Evolutionary conservation across 257 asterid species (phyloP).

Genomic region (Petunia secreta): DNA sequence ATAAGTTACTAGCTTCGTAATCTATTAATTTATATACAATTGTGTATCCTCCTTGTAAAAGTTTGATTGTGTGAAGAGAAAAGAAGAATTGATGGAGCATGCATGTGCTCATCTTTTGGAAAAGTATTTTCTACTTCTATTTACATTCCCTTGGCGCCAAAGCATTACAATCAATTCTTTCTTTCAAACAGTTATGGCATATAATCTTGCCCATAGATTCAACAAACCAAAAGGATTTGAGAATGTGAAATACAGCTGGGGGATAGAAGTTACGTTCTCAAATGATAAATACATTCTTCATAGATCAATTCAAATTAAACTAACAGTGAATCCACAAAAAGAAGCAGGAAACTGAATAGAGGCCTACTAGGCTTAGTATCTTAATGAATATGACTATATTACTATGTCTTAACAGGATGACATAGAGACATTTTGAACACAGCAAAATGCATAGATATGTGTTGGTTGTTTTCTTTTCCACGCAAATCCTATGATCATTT

Average conservation of each 20-base stretch:
- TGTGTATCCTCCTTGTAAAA: not conserved
- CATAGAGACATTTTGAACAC: not conserved
- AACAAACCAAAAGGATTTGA: not conserved
- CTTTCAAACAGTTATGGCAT: not conserved
- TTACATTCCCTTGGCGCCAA: too few species aligned
- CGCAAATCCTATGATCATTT: slow-evolving; percentile 30
- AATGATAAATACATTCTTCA: not conserved
- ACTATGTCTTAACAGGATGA: not conserved
- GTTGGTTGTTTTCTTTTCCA: not conserved
- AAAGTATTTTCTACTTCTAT: too few species aligned
- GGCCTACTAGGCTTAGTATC: too few species aligned
- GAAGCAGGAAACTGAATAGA: too few species aligned
- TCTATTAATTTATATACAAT: not conserved
- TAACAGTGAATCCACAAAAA: too few species aligned
- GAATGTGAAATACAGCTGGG: not conserved
- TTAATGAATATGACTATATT: too few species aligned
- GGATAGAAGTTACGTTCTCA: not conserved
- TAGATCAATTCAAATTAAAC: too few species aligned
- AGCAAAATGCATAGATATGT: not conserved
- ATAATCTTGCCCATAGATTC: not conserved
- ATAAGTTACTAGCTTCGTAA: not conserved
- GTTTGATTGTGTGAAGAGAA: not conserved
- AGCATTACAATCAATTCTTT: too few species aligned
- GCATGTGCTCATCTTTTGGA: too few species aligned
- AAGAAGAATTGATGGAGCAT: not conserved